Evolutionary conservation across 495 filamentous ascomycete genomes (phyloP).

Genomic region (Hypoxylon trugodes): DNA sequence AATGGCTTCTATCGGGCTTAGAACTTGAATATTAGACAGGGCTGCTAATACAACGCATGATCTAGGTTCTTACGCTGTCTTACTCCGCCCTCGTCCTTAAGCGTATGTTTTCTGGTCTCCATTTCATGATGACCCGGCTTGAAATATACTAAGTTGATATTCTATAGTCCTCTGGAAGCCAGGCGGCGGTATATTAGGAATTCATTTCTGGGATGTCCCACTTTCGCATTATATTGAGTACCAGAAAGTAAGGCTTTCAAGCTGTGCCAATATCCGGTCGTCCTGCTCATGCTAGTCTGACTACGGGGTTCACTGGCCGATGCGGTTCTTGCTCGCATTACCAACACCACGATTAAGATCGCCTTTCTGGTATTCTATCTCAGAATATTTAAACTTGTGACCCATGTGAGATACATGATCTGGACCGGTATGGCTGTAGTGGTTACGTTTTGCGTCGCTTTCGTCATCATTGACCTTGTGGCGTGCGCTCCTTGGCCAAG

Average conservation of each 20-base stretch:
- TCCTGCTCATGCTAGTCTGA: neutral
- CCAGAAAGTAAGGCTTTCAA: conserved; percentile 5
- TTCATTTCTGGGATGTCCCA: conserved; percentile 33
- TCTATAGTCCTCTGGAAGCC: conserved; percentile 16
- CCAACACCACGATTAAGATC: conserved; percentile 26
- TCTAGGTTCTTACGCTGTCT: conserved; percentile 20
- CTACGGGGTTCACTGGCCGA: conserved; percentile 17
- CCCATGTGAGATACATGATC: conserved; percentile 20
- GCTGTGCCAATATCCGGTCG: neutral
- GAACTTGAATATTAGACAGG: no score
- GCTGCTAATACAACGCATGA: neutral
- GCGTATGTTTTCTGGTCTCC: conserved; percentile 4
- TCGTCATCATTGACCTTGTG: conserved; percentile 18
- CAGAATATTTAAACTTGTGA: conserved; percentile 21
- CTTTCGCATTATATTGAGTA: conserved; percentile 17
- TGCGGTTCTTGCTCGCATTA: conserved; percentile 14
- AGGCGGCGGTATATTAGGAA: conserved; percentile 20
- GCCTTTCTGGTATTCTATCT: conserved; percentile 29
- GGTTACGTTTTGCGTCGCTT: conserved; percentile 9
- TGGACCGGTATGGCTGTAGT: conserved; percentile 25
- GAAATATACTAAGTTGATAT: neutral
- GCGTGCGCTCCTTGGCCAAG: conserved; percentile 47
- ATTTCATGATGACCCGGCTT: neutral
- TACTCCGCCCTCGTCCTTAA: conserved; percentile 26
- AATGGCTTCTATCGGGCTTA: neutral